phyloP scores from a whole-genome alignment of 148 eudicot species.

The Polygonum maritimum region DNA sequence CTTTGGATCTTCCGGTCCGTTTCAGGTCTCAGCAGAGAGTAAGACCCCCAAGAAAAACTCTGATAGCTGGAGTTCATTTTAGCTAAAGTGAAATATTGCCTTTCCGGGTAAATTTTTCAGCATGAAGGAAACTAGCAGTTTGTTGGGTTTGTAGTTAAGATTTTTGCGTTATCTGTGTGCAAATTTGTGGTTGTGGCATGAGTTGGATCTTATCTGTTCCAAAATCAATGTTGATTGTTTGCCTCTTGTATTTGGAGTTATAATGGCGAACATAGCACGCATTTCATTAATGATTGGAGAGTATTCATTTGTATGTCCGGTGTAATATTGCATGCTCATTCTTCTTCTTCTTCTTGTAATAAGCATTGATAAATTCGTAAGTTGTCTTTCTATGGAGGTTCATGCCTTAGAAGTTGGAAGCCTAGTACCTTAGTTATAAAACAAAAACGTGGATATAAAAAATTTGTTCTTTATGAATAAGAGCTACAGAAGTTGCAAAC shows the following conservation, averaged over 20 bases:
- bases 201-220: slow-evolving; percentile 4
- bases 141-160: background rate
- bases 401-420: too few species aligned
- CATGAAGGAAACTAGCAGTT: background rate
- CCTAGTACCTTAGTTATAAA: too few species aligned
- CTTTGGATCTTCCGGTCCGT: slow-evolving; percentile 85
- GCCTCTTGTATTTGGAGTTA: background rate
- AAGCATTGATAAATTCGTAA: too few species aligned
- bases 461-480: too few species aligned
- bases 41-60: slow-evolving; percentile 58
- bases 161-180: background rate
- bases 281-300: background rate
- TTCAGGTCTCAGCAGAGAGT: slow-evolving; percentile 57
- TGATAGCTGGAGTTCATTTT: slow-evolving; percentile 72
- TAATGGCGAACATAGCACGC: background rate
- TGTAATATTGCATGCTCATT: background rate
- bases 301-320: background rate
- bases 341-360: background rate
- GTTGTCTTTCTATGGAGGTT: too few species aligned
- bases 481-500: too few species aligned
- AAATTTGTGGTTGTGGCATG: background rate
- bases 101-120: background rate
- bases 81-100: slow-evolving; percentile 14
- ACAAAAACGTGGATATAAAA: too few species aligned
- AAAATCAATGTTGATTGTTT: background rate